Evolutionary conservation across 129 eudicot species (phyloP).

Genomic region (Artemisia annua): DNA sequence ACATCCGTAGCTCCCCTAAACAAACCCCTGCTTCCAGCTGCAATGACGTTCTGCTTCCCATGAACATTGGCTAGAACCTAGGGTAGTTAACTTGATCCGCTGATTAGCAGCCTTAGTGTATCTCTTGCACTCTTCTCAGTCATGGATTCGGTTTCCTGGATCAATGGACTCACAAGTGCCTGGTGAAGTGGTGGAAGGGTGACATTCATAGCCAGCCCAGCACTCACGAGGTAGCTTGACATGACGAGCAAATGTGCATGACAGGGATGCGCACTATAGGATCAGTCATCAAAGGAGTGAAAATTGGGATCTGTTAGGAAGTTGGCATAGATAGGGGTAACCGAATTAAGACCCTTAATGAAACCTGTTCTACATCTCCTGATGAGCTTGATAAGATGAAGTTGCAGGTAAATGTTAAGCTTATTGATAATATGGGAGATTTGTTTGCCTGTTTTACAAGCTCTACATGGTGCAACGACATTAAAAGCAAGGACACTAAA

Average conservation of each 20-base stretch:
- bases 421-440: no score
- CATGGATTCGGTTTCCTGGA: slow-evolving; percentile 44
- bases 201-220: slow-evolving; percentile 60
- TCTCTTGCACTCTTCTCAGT: slow-evolving; percentile 67
- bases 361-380: no score
- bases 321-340: slow-evolving; percentile 47
- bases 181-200: slow-evolving; percentile 47
- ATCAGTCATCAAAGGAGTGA: slow-evolving; percentile 79
- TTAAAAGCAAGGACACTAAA: no score
- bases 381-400: no score
- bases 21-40: slow-evolving; percentile 59
- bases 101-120: no score
- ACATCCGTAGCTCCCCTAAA: slow-evolving; percentile 57
- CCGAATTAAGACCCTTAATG: slow-evolving; percentile 24
- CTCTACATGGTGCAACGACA: no score
- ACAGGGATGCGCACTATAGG: slow-evolving; percentile 88
- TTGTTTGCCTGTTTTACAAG: no score
- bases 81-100: no score
- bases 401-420: no score
- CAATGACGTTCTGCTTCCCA: slow-evolving; percentile 36
- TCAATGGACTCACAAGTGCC: slow-evolving; percentile 35
- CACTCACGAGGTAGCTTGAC: slow-evolving; percentile 84
- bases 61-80: slow-evolving; percentile 53
- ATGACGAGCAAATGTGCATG: slow-evolving; percentile 78
- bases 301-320: slow-evolving; percentile 66